These are phyloP conservation scores for Trichoderma asperelloides DNA, from an alignment of 495 filamentous ascomycete species.

Conservation along the genomic window DNA sequence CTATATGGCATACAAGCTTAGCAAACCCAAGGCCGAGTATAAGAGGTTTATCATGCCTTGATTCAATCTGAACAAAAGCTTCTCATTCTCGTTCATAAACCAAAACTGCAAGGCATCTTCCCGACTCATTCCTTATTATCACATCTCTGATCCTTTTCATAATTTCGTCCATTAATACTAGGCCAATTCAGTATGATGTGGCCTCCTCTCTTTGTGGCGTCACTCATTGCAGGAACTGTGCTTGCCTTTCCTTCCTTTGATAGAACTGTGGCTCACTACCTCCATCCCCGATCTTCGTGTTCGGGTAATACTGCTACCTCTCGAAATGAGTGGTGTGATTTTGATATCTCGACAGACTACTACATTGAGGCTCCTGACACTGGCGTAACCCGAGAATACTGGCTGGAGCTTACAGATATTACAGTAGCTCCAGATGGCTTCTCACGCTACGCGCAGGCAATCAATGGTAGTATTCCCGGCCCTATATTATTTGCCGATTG, in stretches of 20 bases:
- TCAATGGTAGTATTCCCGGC: slow-evolving; percentile 38
- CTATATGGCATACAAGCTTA: neutral
- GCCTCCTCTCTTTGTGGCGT: neutral
- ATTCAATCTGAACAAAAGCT: neutral
- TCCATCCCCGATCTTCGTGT: neutral
- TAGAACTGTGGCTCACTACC: neutral
- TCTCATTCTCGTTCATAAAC: neutral
- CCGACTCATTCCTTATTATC: neutral
- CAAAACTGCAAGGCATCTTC: neutral
- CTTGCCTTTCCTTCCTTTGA: neutral
- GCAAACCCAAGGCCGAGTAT: neutral
- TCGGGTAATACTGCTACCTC: neutral
- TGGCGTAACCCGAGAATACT: slow-evolving; percentile 37
- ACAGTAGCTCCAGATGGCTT: slow-evolving; percentile 43
- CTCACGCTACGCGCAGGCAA: slow-evolving; percentile 26
- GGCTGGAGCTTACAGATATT: slow-evolving; percentile 33
- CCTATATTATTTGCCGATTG: slow-evolving; percentile 34
- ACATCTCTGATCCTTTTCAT: neutral
- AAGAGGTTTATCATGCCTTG: neutral
- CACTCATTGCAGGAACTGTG: neutral
- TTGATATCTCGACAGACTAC: slow-evolving; percentile 47
- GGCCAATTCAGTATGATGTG: neutral
- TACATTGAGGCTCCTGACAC: slow-evolving; percentile 32
- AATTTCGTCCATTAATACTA: neutral
- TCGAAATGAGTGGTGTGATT: neutral